A percentile compares a stretch with the other conserved stretches of the same genome.
Evolutionary conservation across 805 yeast genomes (phyloP).

Genomic region (Saturnispora besseyi): DNA sequence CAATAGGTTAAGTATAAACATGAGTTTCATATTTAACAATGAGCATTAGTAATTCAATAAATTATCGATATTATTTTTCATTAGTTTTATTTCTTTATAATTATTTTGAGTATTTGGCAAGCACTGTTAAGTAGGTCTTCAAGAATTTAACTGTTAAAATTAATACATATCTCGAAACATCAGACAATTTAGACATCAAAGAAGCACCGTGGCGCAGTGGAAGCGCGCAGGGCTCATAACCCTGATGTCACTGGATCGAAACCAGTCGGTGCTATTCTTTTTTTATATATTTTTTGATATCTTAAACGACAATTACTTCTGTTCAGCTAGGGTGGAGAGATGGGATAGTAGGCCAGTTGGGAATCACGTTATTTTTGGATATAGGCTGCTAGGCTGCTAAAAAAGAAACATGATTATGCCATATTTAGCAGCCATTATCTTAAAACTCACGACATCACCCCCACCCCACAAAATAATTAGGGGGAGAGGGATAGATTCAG

Average conservation of each 20-base stretch:
- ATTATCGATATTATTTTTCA: too few species aligned
- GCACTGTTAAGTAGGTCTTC: too few species aligned
- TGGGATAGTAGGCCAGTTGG: neutral
- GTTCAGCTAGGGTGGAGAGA: neutral
- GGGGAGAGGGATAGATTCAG: neutral
- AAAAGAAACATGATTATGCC: neutral
- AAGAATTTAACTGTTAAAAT: too few species aligned
- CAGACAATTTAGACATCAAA: neutral
- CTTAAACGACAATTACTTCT: neutral
- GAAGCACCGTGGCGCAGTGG: slow-evolving; percentile 22
- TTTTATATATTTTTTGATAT: slow-evolving; percentile 1
- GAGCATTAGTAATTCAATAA: too few species aligned
- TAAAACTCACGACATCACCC: neutral
- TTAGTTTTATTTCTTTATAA: too few species aligned
- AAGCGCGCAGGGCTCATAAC: slow-evolving; percentile 82
- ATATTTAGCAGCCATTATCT: neutral
- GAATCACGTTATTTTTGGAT: neutral
- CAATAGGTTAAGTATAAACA: too few species aligned
- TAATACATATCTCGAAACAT: too few species aligned
- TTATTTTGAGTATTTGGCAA: too few species aligned
- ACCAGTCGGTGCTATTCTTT: slow-evolving; percentile 31
- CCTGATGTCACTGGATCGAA: slow-evolving; percentile 97
- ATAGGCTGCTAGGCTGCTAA: neutral
- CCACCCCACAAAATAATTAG: neutral
- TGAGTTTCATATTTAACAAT: too few species aligned